These are phyloP conservation scores for Intubia oerlemansii DNA, from an alignment of 2,329 filamentous ascomycete species.

Conservation along the genomic window DNA sequence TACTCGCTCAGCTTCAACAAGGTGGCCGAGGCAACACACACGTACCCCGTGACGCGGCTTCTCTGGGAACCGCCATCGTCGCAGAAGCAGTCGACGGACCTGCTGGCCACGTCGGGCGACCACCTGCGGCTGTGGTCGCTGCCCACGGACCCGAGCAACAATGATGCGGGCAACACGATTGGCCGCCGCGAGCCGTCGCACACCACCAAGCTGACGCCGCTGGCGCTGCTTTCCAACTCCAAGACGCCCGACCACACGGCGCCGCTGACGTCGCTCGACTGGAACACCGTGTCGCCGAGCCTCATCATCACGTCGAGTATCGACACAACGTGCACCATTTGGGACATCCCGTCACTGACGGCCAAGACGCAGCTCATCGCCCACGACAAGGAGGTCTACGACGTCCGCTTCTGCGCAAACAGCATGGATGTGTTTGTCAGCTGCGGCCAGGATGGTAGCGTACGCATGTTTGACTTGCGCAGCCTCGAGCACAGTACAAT, in stretches of 20 bases:
- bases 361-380: conserved; percentile 97
- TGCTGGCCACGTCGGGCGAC: conserved; percentile 86
- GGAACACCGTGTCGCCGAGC: conserved; percentile 93
- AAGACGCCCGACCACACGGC: conserved; percentile 98
- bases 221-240: conserved; percentile 87
- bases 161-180: conserved; percentile 26
- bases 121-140: conserved; percentile 88
- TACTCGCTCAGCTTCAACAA: conserved; percentile 78
- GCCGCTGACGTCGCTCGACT: conserved; percentile 86
- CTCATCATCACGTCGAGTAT: conserved; percentile 98
- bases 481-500: conserved; percentile 97
- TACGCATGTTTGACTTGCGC: conserved; percentile 94
- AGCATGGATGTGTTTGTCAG: conserved; percentile 98
- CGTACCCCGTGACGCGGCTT: conserved; percentile 87
- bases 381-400: conserved; percentile 97
- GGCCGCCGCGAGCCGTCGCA: conserved; percentile 27
- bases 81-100: conserved; percentile 85
- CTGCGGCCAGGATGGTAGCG: conserved; percentile 91
- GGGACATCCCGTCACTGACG: conserved; percentile 94
- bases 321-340: conserved; percentile 97
- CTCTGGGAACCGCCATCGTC: conserved; percentile 91
- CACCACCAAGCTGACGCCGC: conserved; percentile 68
- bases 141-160: conserved; percentile 41
- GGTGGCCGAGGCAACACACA: conserved; percentile 89
- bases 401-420: conserved; percentile 93